Conservation (phyloP, 2,329 filamentous ascomycete species). For the Penicillium polonicum region DNA sequence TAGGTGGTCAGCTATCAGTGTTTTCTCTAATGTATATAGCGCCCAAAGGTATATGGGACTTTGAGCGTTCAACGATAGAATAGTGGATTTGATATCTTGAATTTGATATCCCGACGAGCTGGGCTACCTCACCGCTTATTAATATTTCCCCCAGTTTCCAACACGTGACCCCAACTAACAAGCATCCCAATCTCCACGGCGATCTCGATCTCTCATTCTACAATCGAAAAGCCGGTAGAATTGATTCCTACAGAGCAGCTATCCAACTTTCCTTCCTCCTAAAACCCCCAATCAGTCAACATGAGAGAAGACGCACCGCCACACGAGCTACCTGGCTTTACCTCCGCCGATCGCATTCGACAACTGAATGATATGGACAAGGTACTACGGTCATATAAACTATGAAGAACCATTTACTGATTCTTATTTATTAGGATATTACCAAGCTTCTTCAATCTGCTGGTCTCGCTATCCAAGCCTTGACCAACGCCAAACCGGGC, state of each 20-base stretch:
- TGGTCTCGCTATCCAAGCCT: constrained; percentile 62
- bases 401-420: not conserved
- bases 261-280: not conserved
- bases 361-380: constrained; percentile 78
- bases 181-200: not conserved
- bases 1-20: not conserved
- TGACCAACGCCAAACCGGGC: constrained; percentile 53
- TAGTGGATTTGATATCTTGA: constrained; percentile 16
- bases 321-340: constrained; percentile 51
- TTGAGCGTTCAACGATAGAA: constrained; percentile 5
- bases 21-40: not conserved
- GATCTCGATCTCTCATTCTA: not conserved
- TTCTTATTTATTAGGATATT: constrained; percentile 43
- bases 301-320: constrained; percentile 27
- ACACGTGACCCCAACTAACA: constrained; percentile 13
- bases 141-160: constrained; percentile 12
- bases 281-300: not conserved
- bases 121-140: constrained; percentile 15
- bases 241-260: not conserved
- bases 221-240: too few species aligned
- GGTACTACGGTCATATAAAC: constrained; percentile 38
- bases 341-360: constrained; percentile 72
- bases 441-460: constrained; percentile 58
- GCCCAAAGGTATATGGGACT: not conserved
- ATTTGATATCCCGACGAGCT: constrained; percentile 24